Evolutionary conservation across 2,329 filamentous ascomycete species (phyloP).

Genomic region (Colletotrichum chlorophyti): DNA sequence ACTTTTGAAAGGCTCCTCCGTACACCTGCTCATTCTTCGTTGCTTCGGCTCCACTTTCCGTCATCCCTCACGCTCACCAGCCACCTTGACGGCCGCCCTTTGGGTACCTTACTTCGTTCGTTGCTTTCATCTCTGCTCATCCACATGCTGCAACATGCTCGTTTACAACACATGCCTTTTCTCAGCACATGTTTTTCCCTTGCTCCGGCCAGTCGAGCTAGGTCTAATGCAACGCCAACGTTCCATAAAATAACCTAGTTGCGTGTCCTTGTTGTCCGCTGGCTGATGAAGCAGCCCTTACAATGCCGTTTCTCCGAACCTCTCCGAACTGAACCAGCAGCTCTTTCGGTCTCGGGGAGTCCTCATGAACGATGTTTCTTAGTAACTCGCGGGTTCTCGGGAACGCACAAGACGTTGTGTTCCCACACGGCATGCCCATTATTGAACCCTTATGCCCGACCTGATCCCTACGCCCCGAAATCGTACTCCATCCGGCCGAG

Average conservation of each 20-base stretch:
- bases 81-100: neutral
- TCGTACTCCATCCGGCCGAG: conserved; percentile 14
- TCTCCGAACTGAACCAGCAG: neutral
- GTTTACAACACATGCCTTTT: conserved; percentile 3
- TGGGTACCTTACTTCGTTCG: too few species aligned
- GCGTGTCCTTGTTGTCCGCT: neutral
- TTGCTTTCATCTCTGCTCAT: neutral
- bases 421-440: neutral
- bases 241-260: conserved; percentile 3
- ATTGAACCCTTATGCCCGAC: conserved; percentile 11
- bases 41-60: neutral
- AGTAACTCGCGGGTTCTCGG: conserved; percentile 1
- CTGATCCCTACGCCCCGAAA: conserved; percentile 15
- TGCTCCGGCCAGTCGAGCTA: neutral
- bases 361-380: neutral
- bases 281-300: neutral
- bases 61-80: neutral
- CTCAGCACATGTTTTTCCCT: neutral
- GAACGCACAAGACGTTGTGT: neutral
- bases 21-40: too few species aligned
- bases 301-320: conserved; percentile 13
- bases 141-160: neutral
- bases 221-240: neutral
- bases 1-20: too few species aligned
- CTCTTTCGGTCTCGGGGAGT: conserved; percentile 12